Percentiles rank a stretch among this genome's conserved stretches.
These are phyloP conservation scores for Candida khao-thaluensis DNA, from an alignment of 805 yeast species.

Conservation along the genomic window DNA sequence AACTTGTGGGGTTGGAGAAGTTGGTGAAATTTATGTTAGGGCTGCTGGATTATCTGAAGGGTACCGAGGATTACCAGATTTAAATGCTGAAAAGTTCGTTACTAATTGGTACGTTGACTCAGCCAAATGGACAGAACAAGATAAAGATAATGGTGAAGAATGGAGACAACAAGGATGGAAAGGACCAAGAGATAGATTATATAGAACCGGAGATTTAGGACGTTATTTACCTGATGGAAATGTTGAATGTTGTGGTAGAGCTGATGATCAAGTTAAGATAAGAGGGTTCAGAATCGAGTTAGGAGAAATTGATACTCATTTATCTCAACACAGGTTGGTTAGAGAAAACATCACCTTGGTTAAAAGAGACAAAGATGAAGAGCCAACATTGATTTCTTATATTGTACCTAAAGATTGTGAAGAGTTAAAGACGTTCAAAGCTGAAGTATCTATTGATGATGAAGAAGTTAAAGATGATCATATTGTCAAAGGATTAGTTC, in stretches of 20 bases:
- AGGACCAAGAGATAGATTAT: constrained; percentile 94
- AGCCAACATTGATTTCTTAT: constrained; percentile 86
- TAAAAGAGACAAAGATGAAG: constrained; percentile 87
- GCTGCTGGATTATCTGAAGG: constrained; percentile 99
- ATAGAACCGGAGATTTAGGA: constrained; percentile 97
- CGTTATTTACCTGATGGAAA: constrained; percentile 96
- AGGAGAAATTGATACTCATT: constrained; percentile 97
- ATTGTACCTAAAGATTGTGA: constrained; percentile 70
- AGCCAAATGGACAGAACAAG: constrained; percentile 59
- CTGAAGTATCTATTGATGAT: constrained; percentile 39
- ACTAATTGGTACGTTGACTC: constrained; percentile 86
- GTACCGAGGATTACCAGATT: constrained; percentile 85
- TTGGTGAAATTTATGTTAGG: constrained; percentile 97
- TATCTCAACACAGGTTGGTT: constrained; percentile 88
- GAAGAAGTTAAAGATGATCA: constrained; percentile 52
- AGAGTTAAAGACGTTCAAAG: constrained; percentile 49
- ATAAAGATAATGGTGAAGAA: constrained; percentile 45
- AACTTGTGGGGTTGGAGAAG: constrained; percentile 97
- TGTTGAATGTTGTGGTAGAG: constrained; percentile 97
- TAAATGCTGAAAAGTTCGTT: constrained; percentile 84
- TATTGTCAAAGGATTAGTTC: constrained; percentile 74
- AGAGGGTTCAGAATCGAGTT: constrained; percentile 98
- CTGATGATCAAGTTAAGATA: constrained; percentile 97
- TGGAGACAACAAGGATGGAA: constrained; percentile 80
- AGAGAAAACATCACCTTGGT: constrained; percentile 93